Percentiles rank a stretch among this genome's conserved stretches.
phyloP scores from a whole-genome alignment of 441 rosid species.

The Erodium texanum region DNA sequence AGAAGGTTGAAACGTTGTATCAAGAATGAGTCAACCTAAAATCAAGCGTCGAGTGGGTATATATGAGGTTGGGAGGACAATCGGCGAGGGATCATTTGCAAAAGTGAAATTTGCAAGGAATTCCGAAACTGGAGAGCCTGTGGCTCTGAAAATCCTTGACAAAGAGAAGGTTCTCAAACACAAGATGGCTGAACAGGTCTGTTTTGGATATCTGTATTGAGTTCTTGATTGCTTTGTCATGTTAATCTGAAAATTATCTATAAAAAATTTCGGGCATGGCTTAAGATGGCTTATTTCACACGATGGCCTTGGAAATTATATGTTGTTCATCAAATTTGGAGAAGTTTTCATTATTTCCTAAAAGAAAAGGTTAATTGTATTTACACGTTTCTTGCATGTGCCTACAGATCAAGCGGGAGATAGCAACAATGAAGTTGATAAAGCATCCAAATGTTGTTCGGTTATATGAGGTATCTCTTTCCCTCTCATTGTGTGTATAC shows the following conservation, averaged over 20 bases:
- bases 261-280: no score
- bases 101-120: conserved; percentile 91
- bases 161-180: conserved; percentile 93
- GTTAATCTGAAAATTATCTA: no score
- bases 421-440: conserved; percentile 82
- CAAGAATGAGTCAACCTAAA: conserved; percentile 67
- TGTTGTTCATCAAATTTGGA: no score
- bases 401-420: conserved; percentile 68
- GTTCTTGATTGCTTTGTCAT: no score
- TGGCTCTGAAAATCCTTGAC: conserved; percentile 92
- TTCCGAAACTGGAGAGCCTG: conserved; percentile 70
- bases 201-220: not conserved
- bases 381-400: no score
- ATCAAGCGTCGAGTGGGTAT: conserved; percentile 78
- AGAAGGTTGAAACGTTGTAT: conserved; percentile 17
- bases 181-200: conserved; percentile 95
- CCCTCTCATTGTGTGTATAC: conserved; percentile 3
- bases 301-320: no score
- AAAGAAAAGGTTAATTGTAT: no score
- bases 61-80: conserved; percentile 93
- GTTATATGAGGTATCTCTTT: conserved; percentile 51
- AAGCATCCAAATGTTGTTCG: conserved; percentile 90
- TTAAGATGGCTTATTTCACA: no score
- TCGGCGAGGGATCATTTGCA: conserved; percentile 94
- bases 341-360: no score